Conservation (phyloP, 805 yeast species). For the Metschnikowia hibisci region DNA sequence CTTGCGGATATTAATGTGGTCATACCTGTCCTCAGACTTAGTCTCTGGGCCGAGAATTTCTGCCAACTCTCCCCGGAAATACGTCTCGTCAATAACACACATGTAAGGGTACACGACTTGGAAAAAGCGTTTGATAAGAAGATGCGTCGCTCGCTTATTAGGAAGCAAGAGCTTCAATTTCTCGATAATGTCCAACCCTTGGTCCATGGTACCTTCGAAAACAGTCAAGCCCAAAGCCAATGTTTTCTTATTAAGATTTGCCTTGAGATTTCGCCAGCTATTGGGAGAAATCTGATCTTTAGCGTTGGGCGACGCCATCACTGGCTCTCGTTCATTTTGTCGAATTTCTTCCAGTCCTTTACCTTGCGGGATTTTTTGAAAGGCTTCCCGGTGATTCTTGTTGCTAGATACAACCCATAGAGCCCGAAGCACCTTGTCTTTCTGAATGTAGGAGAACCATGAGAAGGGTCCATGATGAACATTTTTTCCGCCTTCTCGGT, state of each 20-base stretch:
- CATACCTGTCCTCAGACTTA: conserved; percentile 10
- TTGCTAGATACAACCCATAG: conserved; percentile 10
- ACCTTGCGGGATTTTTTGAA: not conserved
- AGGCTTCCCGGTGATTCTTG: not conserved
- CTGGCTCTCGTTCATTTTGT: not conserved
- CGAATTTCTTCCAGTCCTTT: not conserved
- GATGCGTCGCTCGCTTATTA: conserved; percentile 15
- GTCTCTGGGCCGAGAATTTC: conserved; percentile 38
- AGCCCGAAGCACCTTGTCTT: conserved; percentile 33
- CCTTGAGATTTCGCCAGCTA: conserved; percentile 7
- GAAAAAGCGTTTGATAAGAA: conserved; percentile 18
- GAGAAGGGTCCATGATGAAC: conserved; percentile 52
- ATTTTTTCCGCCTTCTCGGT: conserved; percentile 30
- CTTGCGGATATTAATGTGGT: conserved; percentile 31
- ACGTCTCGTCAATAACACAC: conserved; percentile 21
- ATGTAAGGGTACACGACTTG: conserved; percentile 18
- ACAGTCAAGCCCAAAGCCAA: conserved; percentile 33
- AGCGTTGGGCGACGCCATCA: not conserved
- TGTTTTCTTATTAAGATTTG: conserved; percentile 26
- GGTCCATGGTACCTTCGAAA: conserved; percentile 29
- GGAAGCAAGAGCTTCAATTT: conserved; percentile 18
- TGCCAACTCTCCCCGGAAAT: conserved; percentile 34
- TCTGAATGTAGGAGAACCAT: conserved; percentile 45
- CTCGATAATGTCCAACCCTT: conserved; percentile 20
- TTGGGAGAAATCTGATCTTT: not conserved